Conservation (phyloP, 2,329 filamentous ascomycete species). For the Fusarium sp. region DNA sequence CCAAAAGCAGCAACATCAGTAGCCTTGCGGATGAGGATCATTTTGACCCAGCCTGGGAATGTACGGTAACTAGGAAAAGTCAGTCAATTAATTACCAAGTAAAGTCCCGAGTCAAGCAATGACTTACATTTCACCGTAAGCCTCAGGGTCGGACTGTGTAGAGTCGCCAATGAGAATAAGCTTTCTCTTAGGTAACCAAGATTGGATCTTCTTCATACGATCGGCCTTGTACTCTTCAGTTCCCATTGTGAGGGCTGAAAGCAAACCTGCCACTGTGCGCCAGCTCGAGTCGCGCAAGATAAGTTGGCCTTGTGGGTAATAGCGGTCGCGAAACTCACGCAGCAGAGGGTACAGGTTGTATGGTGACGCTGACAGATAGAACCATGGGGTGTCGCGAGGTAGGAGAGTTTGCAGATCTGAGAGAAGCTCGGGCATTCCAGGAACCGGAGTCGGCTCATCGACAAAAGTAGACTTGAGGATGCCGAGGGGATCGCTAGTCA, state of each 20-base stretch:
- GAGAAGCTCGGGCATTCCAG: conserved; percentile 89
- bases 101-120: background rate
- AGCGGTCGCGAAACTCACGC: conserved; percentile 73
- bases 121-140: conserved; percentile 81
- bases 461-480: conserved; percentile 88
- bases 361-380: conserved; percentile 92
- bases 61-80: conserved; percentile 62
- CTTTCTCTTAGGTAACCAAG: conserved; percentile 81
- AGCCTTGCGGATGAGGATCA: conserved; percentile 88
- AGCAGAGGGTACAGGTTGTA: conserved; percentile 96
- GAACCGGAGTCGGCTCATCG: conserved; percentile 75
- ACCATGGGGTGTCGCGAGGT: conserved; percentile 76
- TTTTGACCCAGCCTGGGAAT: conserved; percentile 79
- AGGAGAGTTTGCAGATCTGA: conserved; percentile 67
- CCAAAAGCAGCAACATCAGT: conserved; percentile 75
- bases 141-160: conserved; percentile 90
- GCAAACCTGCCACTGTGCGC: conserved; percentile 83
- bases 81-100: conserved; percentile 15
- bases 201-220: conserved; percentile 80
- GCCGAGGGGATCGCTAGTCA: conserved; percentile 81
- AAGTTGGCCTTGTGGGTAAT: conserved; percentile 83
- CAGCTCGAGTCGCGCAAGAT: conserved; percentile 87
- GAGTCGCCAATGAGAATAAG: conserved; percentile 91
- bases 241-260: conserved; percentile 81
- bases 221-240: conserved; percentile 89